Percentiles rank a stretch among this genome's conserved stretches.
phyloP scores from a whole-genome alignment of 306 rosid genomes.

The Cicer chorassanicum region DNA sequence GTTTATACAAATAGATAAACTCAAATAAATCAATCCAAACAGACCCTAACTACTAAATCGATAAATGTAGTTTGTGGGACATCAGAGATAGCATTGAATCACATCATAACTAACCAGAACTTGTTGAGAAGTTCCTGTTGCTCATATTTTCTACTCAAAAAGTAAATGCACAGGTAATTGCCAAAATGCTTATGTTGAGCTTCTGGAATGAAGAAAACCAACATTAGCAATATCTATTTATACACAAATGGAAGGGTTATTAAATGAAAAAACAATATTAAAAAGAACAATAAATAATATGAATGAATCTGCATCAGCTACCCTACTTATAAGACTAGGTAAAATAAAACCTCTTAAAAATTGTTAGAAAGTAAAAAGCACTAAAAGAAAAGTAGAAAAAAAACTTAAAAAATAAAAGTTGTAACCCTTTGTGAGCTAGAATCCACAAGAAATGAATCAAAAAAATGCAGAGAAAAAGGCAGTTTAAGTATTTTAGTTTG shows the following conservation, averaged over 20 bases:
- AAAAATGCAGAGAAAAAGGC: conserved; percentile 58
- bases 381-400: conserved; percentile 55
- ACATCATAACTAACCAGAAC: conserved; percentile 75
- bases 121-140: conserved; percentile 57
- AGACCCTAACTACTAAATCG: neutral
- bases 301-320: conserved; percentile 63
- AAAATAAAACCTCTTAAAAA: conserved; percentile 48
- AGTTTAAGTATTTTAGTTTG: conserved; percentile 51
- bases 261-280: conserved; percentile 42
- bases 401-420: conserved; percentile 44
- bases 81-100: conserved; percentile 35
- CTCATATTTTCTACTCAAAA: conserved; percentile 66
- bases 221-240: conserved; percentile 62
- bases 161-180: conserved; percentile 44
- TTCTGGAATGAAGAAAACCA: conserved; percentile 71
- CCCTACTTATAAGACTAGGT: conserved; percentile 45
- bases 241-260: conserved; percentile 55
- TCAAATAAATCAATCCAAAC: no score
- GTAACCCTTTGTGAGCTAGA: conserved; percentile 62
- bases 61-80: conserved; percentile 30
- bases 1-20: no score
- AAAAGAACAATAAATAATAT: conserved; percentile 23
- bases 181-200: conserved; percentile 48
- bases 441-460: conserved; percentile 52
- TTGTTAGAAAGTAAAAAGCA: conserved; percentile 74